These are phyloP conservation scores for Penicillium sp. DNA, from an alignment of 2,329 filamentous ascomycete genomes.

Conservation along the genomic window DNA sequence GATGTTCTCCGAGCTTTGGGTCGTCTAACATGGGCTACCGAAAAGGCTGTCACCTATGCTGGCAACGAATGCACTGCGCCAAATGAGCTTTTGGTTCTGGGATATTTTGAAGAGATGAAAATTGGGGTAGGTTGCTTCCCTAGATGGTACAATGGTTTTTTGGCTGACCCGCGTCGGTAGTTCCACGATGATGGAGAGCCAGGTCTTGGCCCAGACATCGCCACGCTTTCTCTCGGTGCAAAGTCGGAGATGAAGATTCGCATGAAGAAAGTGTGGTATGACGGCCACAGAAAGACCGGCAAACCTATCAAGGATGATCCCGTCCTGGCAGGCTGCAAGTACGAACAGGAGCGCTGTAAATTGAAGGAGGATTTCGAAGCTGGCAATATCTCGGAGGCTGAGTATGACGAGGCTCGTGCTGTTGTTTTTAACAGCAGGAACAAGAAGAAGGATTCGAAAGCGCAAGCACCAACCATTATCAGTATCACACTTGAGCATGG, in stretches of 20 bases:
- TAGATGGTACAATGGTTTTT: not conserved
- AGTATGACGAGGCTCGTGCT: slow-evolving; percentile 22
- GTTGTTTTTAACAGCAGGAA: slow-evolving; percentile 25
- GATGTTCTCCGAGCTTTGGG: slow-evolving; percentile 46
- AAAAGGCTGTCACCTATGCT: slow-evolving; percentile 33
- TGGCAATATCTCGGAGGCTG: slow-evolving; percentile 15
- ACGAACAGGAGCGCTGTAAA: slow-evolving; percentile 19
- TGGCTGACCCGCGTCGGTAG: not conserved
- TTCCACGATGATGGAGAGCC: slow-evolving; percentile 56
- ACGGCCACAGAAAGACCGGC: slow-evolving; percentile 28
- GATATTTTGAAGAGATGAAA: slow-evolving; percentile 53
- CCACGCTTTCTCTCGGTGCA: slow-evolving; percentile 52
- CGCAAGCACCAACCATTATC: slow-evolving; percentile 30
- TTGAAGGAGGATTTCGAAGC: slow-evolving; percentile 22
- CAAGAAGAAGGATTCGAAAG: slow-evolving; percentile 18
- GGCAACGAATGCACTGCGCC: slow-evolving; percentile 37
- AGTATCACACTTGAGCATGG: slow-evolving; percentile 51
- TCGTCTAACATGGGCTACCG: slow-evolving; percentile 52
- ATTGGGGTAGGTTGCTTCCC: slow-evolving; percentile 42
- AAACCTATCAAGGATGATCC: slow-evolving; percentile 27
- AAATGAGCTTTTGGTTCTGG: slow-evolving; percentile 54
- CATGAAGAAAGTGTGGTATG: slow-evolving; percentile 51
- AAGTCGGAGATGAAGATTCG: slow-evolving; percentile 52
- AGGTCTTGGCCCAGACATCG: slow-evolving; percentile 53
- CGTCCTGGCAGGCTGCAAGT: slow-evolving; percentile 31